Evolutionary conservation across 2,329 filamentous ascomycete genomes (phyloP), one percentile per base, ranked within the genome.

Genomic region (Thermomyces lanuginosus): DNA sequence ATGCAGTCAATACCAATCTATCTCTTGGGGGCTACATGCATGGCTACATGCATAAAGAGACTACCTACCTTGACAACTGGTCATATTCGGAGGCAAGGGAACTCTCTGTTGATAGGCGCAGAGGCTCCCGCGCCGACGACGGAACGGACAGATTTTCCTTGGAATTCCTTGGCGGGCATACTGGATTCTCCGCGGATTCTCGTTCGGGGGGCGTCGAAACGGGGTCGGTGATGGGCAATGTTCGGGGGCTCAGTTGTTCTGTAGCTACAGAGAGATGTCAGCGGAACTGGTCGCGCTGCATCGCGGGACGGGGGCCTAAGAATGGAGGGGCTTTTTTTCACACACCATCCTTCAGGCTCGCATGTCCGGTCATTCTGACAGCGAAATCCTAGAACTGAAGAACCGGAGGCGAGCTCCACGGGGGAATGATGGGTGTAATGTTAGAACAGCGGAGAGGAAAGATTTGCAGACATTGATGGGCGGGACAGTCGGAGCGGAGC

Each of bases 81-180:
- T 84, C 79, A 55, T 71, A 70, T 40, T 79, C 76, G 41, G 61
- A 54, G 37, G 66, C 63, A 27, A 72, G 17, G 12, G 29, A 68
- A 31, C 71, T 72, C 51, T 89, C 82, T 45, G 84, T 73, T 26
- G 81, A 86, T 55, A 81, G 74, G 34, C 77, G 74, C 48, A 72
- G 63, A 38, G 64, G 57, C 37, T 65, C 69, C n/a, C n/a, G n/a
- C 38, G 74, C 69, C 26, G 66, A 53, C 49, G 44, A 37, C 23
- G 55, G 51, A 29, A 48, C 42, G 18, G 52, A 53, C 38, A 66
- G 51, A 36, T 57, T 65, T 41, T 57, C 61, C 51, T 62, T 64
- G 16, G 53, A 52, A 27, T 64, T 41, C 25, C 40, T 43, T 26
- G 42, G 34, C 27, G 45, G n/a, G n/a, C n/a, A n/a, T n/a, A n/a